Percentiles rank a stretch among this genome's conserved stretches.
Conservation (phyloP, 2,329 filamentous ascomycete species). For the Colletotrichum sp. region DNA sequence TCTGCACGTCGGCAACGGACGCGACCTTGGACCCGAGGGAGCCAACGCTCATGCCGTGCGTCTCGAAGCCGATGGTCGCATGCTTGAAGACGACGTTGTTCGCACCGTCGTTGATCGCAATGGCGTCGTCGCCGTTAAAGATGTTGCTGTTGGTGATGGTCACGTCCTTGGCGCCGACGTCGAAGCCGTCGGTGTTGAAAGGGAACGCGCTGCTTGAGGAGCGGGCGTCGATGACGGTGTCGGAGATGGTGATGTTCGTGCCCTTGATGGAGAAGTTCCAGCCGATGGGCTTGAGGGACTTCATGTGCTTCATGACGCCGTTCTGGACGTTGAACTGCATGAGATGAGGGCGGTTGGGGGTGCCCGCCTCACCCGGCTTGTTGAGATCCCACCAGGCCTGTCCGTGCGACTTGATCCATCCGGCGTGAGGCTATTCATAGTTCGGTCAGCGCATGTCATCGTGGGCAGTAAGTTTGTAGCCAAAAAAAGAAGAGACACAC, state of each 20-base stretch:
- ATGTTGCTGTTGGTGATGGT: slow-evolving; percentile 33
- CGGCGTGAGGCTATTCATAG: slow-evolving; percentile 25
- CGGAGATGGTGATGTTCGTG: slow-evolving; percentile 41
- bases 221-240: slow-evolving; percentile 44
- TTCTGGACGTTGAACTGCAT: slow-evolving; percentile 41
- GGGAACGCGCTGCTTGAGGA: slow-evolving; percentile 40
- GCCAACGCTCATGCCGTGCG: slow-evolving; percentile 48
- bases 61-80: slow-evolving; percentile 47
- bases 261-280: slow-evolving; percentile 45
- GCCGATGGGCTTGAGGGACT: slow-evolving; percentile 47
- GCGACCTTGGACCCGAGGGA: slow-evolving; percentile 40
- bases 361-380: slow-evolving; percentile 39
- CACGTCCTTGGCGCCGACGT: slow-evolving; percentile 34
- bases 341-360: slow-evolving; percentile 43
- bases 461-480: neutral
- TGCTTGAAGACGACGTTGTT: slow-evolving; percentile 41
- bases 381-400: slow-evolving; percentile 52
- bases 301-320: slow-evolving; percentile 41
- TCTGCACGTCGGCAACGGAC: slow-evolving; percentile 36
- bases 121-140: slow-evolving; percentile 49
- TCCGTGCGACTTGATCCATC: slow-evolving; percentile 51
- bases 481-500: slow-evolving; percentile 23
- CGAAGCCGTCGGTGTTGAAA: slow-evolving; percentile 45
- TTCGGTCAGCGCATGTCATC: neutral
- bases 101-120: slow-evolving; percentile 41